These are phyloP conservation scores for Crithidia expoeki DNA, from an alignment of 208 protist species.

Conservation along the genomic window DNA sequence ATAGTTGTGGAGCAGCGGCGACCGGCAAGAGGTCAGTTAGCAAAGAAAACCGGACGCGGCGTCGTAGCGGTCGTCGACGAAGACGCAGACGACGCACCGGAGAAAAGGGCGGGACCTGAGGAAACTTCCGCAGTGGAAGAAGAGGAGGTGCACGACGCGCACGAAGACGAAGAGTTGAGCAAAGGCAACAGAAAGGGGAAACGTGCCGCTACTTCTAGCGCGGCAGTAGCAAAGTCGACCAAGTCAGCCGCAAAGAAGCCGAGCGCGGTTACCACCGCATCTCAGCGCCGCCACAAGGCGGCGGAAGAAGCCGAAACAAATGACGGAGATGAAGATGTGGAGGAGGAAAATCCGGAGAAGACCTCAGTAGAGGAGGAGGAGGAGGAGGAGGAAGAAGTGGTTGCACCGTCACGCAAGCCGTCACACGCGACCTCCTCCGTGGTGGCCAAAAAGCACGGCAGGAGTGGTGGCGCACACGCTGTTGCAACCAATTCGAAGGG, in stretches of 20 bases:
- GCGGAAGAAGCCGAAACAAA: constrained; percentile 18
- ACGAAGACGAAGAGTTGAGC: constrained; percentile 22
- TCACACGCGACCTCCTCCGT: background rate
- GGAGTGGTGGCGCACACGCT: background rate
- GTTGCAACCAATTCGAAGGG: background rate
- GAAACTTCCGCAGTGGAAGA: constrained; percentile 19
- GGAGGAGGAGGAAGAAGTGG: constrained; percentile 32
- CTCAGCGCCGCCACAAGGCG: constrained; percentile 27
- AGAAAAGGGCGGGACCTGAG: background rate
- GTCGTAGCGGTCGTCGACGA: constrained; percentile 2
- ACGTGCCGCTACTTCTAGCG: background rate
- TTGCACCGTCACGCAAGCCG: constrained; percentile 14
- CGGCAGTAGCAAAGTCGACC: background rate
- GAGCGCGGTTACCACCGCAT: background rate
- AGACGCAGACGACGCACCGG: background rate
- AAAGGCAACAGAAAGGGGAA: constrained; percentile 6
- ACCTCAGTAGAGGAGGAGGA: background rate
- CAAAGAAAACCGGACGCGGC: constrained; percentile 18
- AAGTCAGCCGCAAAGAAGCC: constrained; percentile 16
- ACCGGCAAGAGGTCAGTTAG: background rate
- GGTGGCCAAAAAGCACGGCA: constrained; percentile 4
- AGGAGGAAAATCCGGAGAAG: constrained; percentile 1
- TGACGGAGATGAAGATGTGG: constrained; percentile 20
- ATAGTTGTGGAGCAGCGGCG: constrained; percentile 2
- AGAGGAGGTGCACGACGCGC: constrained; percentile 16